These are phyloP conservation scores for Ceratopteris richardii DNA, from an alignment of 75 land plant genomes.

Conservation along the genomic window DNA sequence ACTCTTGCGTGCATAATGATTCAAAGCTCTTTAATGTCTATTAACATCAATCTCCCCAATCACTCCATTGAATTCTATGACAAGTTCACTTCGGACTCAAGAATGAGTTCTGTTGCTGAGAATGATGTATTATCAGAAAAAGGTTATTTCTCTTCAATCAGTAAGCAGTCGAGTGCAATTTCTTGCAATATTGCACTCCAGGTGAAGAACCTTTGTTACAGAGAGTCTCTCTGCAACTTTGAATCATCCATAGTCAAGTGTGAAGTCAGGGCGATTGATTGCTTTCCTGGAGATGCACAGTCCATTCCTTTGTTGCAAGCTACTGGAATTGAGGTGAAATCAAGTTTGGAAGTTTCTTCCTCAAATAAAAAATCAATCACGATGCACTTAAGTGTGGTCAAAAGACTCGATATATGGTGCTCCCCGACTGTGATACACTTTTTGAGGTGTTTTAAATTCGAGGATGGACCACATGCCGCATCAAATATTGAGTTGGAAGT, in stretches of 20 bases:
- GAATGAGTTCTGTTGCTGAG: too few species aligned
- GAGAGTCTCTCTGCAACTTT: neutral
- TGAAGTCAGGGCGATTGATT: neutral
- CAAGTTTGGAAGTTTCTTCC: neutral
- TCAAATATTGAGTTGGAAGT: neutral
- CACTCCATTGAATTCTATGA: too few species aligned
- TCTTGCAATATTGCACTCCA: neutral
- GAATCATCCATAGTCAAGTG: neutral
- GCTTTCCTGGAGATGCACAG: neutral
- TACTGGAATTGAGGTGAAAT: neutral
- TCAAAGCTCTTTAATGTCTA: too few species aligned
- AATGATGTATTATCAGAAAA: too few species aligned
- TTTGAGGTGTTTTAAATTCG: neutral
- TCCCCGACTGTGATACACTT: neutral
- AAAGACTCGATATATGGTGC: conserved; percentile 2
- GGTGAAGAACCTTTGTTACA: conserved; percentile 1
- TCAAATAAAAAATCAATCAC: too few species aligned
- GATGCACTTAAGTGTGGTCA: neutral
- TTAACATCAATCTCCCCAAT: too few species aligned
- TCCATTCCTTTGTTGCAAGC: neutral
- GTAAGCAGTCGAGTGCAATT: too few species aligned
- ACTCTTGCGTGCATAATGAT: too few species aligned
- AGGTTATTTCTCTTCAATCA: too few species aligned
- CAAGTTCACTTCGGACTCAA: too few species aligned
- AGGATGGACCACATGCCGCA: neutral